Percentiles rank a stretch among this genome's conserved stretches.
phyloP scores from a whole-genome alignment of 2,329 filamentous ascomycete species.

The Leptosphaerulina australis region DNA sequence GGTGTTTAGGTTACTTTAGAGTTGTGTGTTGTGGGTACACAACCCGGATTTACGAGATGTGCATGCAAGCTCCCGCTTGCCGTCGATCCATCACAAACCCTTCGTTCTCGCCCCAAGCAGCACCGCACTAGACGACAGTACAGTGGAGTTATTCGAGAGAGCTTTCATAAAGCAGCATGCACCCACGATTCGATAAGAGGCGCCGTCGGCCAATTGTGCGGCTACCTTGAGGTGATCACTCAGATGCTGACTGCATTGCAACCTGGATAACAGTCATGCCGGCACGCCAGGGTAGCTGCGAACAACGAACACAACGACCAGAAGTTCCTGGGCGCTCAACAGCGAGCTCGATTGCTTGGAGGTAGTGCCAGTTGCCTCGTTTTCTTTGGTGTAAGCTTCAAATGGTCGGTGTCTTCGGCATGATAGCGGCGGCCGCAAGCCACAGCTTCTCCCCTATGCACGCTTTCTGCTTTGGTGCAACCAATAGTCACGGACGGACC shows the following conservation, averaged over 20 bases:
- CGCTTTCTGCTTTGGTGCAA: constrained; percentile 9
- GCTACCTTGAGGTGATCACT: not conserved
- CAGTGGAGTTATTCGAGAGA: not conserved
- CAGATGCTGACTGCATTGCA: constrained; percentile 2
- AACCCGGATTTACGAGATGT: constrained; percentile 7
- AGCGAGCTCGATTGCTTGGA: not conserved
- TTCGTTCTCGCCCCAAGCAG: not conserved
- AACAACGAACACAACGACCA: not conserved
- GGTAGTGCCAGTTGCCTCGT: not conserved
- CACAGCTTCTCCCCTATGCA: not conserved
- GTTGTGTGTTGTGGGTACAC: constrained; percentile 8
- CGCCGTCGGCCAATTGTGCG: constrained; percentile 7
- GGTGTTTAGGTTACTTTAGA: not conserved
- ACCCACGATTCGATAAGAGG: constrained; percentile 1
- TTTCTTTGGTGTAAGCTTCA: not conserved
- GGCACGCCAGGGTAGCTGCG: constrained; percentile 1
- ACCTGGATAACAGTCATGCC: not conserved
- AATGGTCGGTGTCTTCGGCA: constrained; percentile 4
- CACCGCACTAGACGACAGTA: not conserved
- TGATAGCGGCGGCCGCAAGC: constrained; percentile 6
- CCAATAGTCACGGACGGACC: constrained; percentile 2
- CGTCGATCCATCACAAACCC: constrained; percentile 10
- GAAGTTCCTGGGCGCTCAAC: not conserved
- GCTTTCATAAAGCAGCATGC: not conserved
- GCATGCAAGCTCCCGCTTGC: constrained; percentile 12